Evolutionary conservation across 495 filamentous ascomycete species (phyloP), one percentile per base, ranked within the genome.

Genomic region (Hypoxylon intermedium): DNA sequence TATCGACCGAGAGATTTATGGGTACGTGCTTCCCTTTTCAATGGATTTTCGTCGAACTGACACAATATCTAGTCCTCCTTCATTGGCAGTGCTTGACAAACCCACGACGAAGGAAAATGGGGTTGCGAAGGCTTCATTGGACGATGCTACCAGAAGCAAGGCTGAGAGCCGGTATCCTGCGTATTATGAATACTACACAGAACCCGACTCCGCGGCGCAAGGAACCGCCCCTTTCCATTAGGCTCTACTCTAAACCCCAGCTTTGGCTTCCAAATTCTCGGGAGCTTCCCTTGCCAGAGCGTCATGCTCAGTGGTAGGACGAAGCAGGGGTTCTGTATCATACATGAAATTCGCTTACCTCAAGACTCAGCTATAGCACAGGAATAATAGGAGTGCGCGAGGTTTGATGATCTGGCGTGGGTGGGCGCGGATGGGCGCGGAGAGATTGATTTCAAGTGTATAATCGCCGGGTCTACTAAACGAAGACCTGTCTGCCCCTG

Each of bases 1-100:
- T 40, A 73, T 99, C 24, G 94, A 99, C 71, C 83, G 86, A 31
- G 90, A 97, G 72, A 79, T 97, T 23, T 92, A 93, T 67, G 94
- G 95, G 84, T 85, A 79, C 67, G 82, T 80, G 24, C 20, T 45
- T 26, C 38, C 24, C 41, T 45, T 41, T 53, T 19, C n/a, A 34
- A 21, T 31, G 19, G 11, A 21, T 23, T 33, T 31, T 34, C 9
- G n/a, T 40, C 20, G 18, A 56, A 47, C 60, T 73, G 56, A 68
- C 37, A 34, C 15, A 9, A 41, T 33, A 12, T 16, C 43, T 58
- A 79, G 76, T 74, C 87, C 69, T 72, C 78, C 53, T 66, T 85
- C 74, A 69, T 77, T 73, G 68, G 83, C 68, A 65, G 76, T 64
- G 48, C 77, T 58, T 54, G 74, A 56, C 65, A 83, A 81, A 55